A percentile compares a stretch with the other conserved stretches of the same genome.
Conservation (phyloP, 208 protist genomes). For the Herpetomonas tarakana region DNA sequence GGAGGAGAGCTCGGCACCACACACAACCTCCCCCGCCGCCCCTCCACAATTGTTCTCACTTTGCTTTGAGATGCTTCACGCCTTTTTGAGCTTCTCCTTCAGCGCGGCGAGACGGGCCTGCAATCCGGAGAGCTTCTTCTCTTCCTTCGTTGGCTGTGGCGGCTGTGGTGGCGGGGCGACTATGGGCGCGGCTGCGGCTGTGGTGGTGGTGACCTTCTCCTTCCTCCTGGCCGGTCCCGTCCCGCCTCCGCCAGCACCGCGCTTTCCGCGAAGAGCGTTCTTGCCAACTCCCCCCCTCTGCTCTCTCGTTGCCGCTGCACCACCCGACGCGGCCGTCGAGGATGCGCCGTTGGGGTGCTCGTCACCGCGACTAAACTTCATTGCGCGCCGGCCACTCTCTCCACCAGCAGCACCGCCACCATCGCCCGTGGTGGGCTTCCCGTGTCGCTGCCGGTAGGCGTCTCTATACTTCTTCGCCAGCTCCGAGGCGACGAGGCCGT, state of each 20-base stretch:
- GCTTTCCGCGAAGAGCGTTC: too few relatives aligned
- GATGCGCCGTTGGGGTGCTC: neutral
- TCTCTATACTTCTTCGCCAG: constrained; percentile 29
- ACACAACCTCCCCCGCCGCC: too few relatives aligned
- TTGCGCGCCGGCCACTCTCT: too few relatives aligned
- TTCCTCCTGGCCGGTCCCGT: constrained; percentile 6
- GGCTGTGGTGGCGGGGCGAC: constrained; percentile 25
- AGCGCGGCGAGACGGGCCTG: constrained; percentile 80
- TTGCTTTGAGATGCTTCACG: too few relatives aligned
- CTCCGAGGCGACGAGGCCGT: constrained; percentile 7
- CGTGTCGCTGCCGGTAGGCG: constrained; percentile 23
- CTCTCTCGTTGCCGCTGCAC: neutral
- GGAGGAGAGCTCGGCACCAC: too few relatives aligned
- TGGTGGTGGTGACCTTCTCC: constrained; percentile 14
- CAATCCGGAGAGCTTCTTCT: constrained; percentile 75
- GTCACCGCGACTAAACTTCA: too few relatives aligned
- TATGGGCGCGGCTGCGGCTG: constrained; percentile 2
- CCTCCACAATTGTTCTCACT: too few relatives aligned
- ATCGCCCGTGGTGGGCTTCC: neutral
- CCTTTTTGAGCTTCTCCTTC: constrained; percentile 76
- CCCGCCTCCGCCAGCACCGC: neutral
- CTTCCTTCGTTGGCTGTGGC: constrained; percentile 65
- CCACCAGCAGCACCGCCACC: too few relatives aligned
- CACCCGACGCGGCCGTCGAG: neutral
- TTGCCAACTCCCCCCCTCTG: neutral